A percentile compares a stretch with the other conserved stretches of the same genome.
Evolutionary conservation across 306 rosid genomes (phyloP).

Genomic region (Potentilla sterilis): DNA sequence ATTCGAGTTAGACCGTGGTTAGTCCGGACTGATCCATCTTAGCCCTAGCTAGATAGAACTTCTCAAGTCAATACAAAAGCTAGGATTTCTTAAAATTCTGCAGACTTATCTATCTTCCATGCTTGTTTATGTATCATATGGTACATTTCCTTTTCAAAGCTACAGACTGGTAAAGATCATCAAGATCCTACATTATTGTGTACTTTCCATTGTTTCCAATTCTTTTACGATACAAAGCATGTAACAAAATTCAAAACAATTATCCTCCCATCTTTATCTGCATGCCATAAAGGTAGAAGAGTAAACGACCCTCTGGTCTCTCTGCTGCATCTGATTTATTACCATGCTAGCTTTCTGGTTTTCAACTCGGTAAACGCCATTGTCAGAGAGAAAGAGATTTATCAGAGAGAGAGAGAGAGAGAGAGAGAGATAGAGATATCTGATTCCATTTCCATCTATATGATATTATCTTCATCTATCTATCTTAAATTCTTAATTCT

Average conservation of each 20-base stretch:
- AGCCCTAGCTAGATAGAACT: background rate
- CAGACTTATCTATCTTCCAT: background rate
- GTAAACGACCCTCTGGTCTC: background rate
- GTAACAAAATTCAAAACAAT: background rate
- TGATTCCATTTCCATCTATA: background rate
- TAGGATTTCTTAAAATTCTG: background rate
- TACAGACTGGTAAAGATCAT: conserved; percentile 7
- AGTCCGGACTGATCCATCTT: background rate
- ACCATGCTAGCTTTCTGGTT: conserved; percentile 4
- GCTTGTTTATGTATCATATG: background rate
- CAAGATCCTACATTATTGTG: background rate
- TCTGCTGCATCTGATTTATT: background rate
- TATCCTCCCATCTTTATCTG: background rate
- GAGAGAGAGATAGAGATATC: background rate
- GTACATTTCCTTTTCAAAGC: background rate
- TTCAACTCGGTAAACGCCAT: background rate
- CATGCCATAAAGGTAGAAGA: background rate
- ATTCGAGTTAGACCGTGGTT: background rate
- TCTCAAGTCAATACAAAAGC: background rate
- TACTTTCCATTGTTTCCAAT: conserved; percentile 5
- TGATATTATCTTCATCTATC: background rate
- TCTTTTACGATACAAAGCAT: background rate
- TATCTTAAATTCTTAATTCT: background rate
- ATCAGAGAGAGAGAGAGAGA: background rate
- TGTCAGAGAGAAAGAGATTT: background rate